Evolutionary conservation across 176 grass and related monocot species (phyloP).

Genomic region (Metroxylon sagu): DNA sequence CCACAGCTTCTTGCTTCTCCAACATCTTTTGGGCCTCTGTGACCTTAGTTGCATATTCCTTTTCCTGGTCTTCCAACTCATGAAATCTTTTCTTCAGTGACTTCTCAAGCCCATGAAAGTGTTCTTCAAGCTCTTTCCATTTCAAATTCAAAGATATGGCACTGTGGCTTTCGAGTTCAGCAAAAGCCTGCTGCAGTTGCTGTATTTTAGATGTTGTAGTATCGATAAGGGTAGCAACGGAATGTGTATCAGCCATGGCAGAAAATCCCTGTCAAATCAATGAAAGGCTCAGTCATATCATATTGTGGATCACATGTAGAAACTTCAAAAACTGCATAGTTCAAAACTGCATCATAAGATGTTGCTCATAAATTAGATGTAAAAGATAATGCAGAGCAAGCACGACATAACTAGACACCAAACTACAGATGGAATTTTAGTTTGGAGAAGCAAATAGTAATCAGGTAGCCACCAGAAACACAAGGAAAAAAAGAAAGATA

Average conservation of each 20-base stretch:
- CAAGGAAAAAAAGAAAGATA: no score
- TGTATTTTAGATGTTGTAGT: conserved; percentile 73
- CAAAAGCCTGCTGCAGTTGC: conserved; percentile 68
- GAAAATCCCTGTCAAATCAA: conserved; percentile 5
- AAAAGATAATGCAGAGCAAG: no score
- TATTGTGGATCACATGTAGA: no score
- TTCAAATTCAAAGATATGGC: conserved; percentile 70
- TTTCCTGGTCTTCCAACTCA: conserved; percentile 64
- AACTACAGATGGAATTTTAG: no score
- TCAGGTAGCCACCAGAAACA: no score
- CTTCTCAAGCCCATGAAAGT: conserved; percentile 79
- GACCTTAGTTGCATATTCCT: conserved; percentile 44
- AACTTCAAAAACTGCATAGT: no score
- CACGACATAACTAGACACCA: no score
- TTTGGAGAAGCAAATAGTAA: no score
- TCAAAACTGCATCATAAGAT: no score
- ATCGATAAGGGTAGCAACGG: conserved; percentile 62
- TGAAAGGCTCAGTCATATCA: neutral
- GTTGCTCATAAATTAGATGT: no score
- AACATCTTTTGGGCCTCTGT: conserved; percentile 46
- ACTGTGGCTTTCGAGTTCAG: conserved; percentile 64
- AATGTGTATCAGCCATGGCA: conserved; percentile 43
- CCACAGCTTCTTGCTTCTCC: conserved; percentile 55
- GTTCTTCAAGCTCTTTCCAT: conserved; percentile 95
- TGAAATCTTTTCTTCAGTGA: conserved; percentile 64